Evolutionary conservation across 495 filamentous ascomycete species (phyloP), one percentile per base, ranked within the genome.

Genomic region (Extremus antarcticus): DNA sequence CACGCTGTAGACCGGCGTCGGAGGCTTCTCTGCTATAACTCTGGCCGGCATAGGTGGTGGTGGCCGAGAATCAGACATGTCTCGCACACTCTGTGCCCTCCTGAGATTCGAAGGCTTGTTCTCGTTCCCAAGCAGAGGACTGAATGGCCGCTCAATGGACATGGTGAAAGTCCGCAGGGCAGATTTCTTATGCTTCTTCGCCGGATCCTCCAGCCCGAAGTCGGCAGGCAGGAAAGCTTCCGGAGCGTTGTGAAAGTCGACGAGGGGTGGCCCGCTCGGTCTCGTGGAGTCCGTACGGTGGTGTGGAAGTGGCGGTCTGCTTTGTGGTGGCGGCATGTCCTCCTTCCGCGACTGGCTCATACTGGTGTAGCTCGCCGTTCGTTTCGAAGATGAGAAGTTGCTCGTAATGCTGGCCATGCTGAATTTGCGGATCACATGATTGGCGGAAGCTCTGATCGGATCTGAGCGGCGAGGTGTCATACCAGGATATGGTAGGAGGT

Each of bases 401-500:
- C 72, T 77, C 9, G 80, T 71, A 57, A 86, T 82, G 67, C 79
- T 84, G 48, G 83, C 84, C 48, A 81, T 82, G 64, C 86, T 92
- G 20, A 94, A 74, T 63, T 87, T 90, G 41, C 88, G 79, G 76
- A 92, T 92, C 63, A 94, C 78, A 0, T 85, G 85, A 46, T 82
- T 85, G 1, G 85, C 83, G 2, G 83, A 83, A 8, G 80, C 77
- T 43, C 84, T 78, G 48, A 91, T 77, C 15, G 78, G 71, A 61
- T 80, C 89, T 43, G 81, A 76, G 60, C 78, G 75, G 39, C 79
- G 78, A 48, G 76, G 71, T 19, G 75, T 77, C 79, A 94, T 94
- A 21, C 88, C 88, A n/a, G 90, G 90, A 63, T 84, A 90, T 10
- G 90, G 86, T 43, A 98, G 70, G 1, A 81, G 69, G 55, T 95